Evolutionary conservation across 257 asterid genomes (phyloP), one percentile per base, ranked within the genome.

Genomic region (Plantago major): DNA sequence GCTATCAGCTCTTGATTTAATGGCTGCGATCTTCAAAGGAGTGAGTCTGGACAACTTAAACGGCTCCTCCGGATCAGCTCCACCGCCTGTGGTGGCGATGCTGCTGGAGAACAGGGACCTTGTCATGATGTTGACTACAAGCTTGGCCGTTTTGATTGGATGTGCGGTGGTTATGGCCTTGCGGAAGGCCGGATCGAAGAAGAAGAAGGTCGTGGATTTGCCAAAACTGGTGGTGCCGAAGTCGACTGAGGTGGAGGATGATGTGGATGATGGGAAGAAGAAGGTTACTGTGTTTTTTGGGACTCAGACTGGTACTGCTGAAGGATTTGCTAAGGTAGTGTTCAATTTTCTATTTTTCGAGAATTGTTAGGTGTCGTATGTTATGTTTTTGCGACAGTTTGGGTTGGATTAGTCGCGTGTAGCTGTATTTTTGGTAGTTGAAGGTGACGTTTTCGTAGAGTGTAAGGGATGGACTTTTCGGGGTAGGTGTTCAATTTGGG

Each of bases 301-400:
- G 7, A 93, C 99, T 5, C 97, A 93, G 77, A 93, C 97, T 48
- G 97, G 99, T 55, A 93, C 99, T 14, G 99, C 99, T 43, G 99
- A 93, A 73, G 96, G 99, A 64, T 93, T 89, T 69, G 99, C 97
- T 13, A 93, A 93, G 97, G 99, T 89, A 69, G 65, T 51, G 11
- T 28, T 51, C 56, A 3, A 33, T 4, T 33, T 33, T 33, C 0
- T 33, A 3, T 33, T 2, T 33, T 22, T 22, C 2, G 26, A 22
- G 26, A 2, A 22, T 22, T 22, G 26, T 1, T 22, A n/a, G n/a
- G n/a, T n/a, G n/a, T n/a, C n/a, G n/a, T n/a, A n/a, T n/a, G n/a
- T 22, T 22, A 22, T 22, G 26, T 22, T 22, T 33, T 33, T 33
- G 40, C 6, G 40, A 33, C 40, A 3, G 40, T 33, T 33, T 33